Evolutionary conservation across 1,139 yeast genomes (phyloP).

Genomic region (Meyerozyma smithsonii): DNA sequence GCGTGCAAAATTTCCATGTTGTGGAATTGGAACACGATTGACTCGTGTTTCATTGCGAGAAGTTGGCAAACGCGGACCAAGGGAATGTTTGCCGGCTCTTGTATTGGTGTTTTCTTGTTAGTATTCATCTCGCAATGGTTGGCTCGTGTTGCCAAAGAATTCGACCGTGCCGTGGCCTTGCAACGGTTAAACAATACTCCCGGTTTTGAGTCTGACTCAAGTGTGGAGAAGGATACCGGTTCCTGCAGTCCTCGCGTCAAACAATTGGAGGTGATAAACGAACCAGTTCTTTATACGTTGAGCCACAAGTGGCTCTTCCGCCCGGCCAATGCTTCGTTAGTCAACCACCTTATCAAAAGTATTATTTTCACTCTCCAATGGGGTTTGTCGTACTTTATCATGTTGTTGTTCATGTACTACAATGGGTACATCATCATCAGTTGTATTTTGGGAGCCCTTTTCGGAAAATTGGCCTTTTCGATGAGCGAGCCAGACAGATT

Average conservation of each 20-base stretch:
- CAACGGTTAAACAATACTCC: conserved; percentile 4
- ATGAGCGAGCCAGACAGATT: conserved; percentile 29
- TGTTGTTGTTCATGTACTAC: conserved; percentile 71
- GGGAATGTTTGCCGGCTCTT: conserved; percentile 67
- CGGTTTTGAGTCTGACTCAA: conserved; percentile 1
- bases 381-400: conserved; percentile 59
- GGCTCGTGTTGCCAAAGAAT: conserved; percentile 53
- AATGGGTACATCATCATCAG: conserved; percentile 64
- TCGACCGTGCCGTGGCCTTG: conserved; percentile 36
- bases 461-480: conserved; percentile 52
- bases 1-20: conserved; percentile 36
- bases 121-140: conserved; percentile 56
- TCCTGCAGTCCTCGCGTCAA: neutral
- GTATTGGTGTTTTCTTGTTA: conserved; percentile 58
- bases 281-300: conserved; percentile 27
- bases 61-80: conserved; percentile 60
- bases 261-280: neutral
- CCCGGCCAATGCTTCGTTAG: conserved; percentile 13
- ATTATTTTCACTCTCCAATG: conserved; percentile 51
- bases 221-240: neutral
- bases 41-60: conserved; percentile 57
- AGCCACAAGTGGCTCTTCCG: conserved; percentile 38
- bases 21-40: conserved; percentile 49
- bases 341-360: conserved; percentile 48
- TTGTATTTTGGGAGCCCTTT: conserved; percentile 56